These are phyloP conservation scores for Lepidium didymum DNA, from an alignment of 345 rosid genomes.

Conservation along the genomic window DNA sequence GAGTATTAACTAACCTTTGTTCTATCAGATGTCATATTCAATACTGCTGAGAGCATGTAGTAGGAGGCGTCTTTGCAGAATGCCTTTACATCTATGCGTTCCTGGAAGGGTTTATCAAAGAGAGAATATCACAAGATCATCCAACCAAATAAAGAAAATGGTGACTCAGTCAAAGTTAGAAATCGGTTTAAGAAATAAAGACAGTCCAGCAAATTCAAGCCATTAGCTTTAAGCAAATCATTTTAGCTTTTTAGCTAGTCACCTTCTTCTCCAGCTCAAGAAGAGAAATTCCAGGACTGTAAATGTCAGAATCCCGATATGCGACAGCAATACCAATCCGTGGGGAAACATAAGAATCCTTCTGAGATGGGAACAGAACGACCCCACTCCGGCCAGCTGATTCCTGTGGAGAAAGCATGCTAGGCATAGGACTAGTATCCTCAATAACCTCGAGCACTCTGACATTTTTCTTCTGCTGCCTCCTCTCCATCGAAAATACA, in stretches of 20 bases:
- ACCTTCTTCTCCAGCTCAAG: conserved; percentile 98
- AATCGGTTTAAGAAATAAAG: neutral
- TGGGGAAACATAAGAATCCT: conserved; percentile 67
- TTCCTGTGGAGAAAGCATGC: conserved; percentile 97
- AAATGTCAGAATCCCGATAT: conserved; percentile 62
- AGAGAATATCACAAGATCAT: neutral
- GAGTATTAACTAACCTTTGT: conserved; percentile 62
- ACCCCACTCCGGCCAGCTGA: conserved; percentile 72
- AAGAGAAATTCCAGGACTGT: conserved; percentile 90
- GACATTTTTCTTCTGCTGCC: conserved; percentile 48
- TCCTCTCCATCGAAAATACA: conserved; percentile 49
- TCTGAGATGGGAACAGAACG: conserved; percentile 61
- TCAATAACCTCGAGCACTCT: conserved; percentile 78
- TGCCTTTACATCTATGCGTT: conserved; percentile 86
- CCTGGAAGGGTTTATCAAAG: conserved; percentile 43
- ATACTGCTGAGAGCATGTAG: conserved; percentile 75
- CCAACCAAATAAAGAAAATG: conserved; percentile 1
- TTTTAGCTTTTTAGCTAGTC: conserved; percentile 10
- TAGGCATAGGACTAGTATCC: conserved; percentile 81
- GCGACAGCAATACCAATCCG: conserved; percentile 87
- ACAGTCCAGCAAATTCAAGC: neutral
- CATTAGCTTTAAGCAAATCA: neutral
- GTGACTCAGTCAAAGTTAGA: neutral
- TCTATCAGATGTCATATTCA: conserved; percentile 88
- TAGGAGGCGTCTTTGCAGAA: conserved; percentile 70